Evolutionary conservation across 495 filamentous ascomycete genomes (phyloP).

Genomic region (Bacidia gigantensis): DNA sequence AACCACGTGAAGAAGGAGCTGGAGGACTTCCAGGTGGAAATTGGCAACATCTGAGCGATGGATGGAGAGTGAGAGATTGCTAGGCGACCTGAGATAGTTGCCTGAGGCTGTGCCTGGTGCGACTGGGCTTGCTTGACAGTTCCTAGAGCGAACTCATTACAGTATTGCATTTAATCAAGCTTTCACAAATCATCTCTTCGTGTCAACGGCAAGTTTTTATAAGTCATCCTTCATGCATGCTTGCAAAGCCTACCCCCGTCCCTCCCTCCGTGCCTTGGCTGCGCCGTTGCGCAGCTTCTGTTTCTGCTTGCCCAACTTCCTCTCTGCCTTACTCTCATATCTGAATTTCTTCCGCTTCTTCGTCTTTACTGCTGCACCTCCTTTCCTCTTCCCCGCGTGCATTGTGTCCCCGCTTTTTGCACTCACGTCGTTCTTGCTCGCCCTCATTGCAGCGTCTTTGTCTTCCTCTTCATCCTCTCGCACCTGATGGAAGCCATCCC

Average conservation of each 20-base stretch:
- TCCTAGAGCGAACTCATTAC: too few species aligned
- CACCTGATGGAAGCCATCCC: slow-evolving; percentile 49
- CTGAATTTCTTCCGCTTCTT: slow-evolving; percentile 87
- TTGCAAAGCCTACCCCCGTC: not conserved
- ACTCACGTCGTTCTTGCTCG: slow-evolving; percentile 6
- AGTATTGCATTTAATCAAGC: too few species aligned
- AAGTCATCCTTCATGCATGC: too few species aligned
- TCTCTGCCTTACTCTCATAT: slow-evolving; percentile 76
- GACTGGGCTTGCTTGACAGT: too few species aligned
- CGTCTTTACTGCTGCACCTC: slow-evolving; percentile 31
- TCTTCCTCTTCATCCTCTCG: slow-evolving; percentile 32
- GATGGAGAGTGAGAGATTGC: too few species aligned
- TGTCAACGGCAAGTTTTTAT: too few species aligned
- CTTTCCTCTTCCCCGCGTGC: slow-evolving; percentile 18
- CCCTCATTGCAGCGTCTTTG: slow-evolving; percentile 27
- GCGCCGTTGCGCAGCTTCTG: slow-evolving; percentile 44
- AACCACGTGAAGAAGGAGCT: slow-evolving; percentile 74
- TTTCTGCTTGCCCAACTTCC: slow-evolving; percentile 52
- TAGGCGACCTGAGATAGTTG: too few species aligned
- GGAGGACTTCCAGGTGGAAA: slow-evolving; percentile 72
- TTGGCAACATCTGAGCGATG: slow-evolving; percentile 92
- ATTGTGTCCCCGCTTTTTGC: slow-evolving; percentile 6
- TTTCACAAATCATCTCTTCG: too few species aligned
- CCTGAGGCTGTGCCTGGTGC: too few species aligned
- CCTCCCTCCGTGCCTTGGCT: slow-evolving; percentile 25